Conservation (phyloP, 164 flowering plant genomes). For the Cinnamomum chago region DNA sequence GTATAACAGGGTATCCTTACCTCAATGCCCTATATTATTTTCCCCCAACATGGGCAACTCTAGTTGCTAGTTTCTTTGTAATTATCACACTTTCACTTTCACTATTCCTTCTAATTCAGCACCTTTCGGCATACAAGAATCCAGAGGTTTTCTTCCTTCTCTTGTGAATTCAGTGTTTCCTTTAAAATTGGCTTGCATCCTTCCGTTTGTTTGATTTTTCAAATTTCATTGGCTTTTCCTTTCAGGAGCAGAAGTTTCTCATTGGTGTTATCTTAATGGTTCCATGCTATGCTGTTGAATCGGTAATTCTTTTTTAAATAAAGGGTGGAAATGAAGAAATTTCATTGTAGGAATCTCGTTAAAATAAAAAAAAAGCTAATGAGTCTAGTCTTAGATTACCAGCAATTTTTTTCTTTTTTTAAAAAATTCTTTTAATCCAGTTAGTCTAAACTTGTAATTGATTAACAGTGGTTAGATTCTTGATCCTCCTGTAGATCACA, state of each 20-base stretch:
- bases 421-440: not conserved
- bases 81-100: slow-evolving; percentile 53
- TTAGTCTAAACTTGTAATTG: not conserved
- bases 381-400: not conserved
- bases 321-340: too few species aligned
- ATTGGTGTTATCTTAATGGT: slow-evolving; percentile 93
- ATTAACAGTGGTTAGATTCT: not conserved
- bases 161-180: not conserved
- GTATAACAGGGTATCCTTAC: slow-evolving; percentile 20
- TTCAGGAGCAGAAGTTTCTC: slow-evolving; percentile 94
- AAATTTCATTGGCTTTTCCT: slow-evolving; percentile 4
- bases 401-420: not conserved
- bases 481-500: not conserved
- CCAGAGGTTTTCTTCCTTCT: slow-evolving; percentile 51
- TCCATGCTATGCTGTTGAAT: slow-evolving; percentile 90
- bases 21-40: slow-evolving; percentile 19
- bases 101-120: slow-evolving; percentile 61
- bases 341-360: too few species aligned
- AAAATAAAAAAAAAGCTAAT: not conserved
- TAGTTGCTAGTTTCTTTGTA: slow-evolving; percentile 46
- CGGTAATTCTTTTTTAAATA: slow-evolving; percentile 43
- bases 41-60: slow-evolving; percentile 57
- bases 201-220: not conserved
- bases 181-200: not conserved
- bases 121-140: slow-evolving; percentile 69